Evolutionary conservation across 2,329 filamentous ascomycete genomes (phyloP), one percentile per base, ranked within the genome.

Genomic region (Emericellopsis cladophorae): DNA sequence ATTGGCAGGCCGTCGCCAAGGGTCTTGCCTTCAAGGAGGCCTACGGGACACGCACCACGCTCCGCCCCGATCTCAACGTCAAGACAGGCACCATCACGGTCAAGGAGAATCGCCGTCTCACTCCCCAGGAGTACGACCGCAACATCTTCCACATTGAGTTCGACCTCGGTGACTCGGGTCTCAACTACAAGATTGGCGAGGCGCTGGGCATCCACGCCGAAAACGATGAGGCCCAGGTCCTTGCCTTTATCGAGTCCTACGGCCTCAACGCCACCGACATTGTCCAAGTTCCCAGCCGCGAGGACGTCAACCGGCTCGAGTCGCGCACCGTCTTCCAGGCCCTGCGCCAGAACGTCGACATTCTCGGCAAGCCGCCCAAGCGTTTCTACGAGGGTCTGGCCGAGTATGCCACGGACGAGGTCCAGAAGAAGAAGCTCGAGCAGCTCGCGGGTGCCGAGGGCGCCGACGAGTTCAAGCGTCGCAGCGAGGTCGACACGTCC

Each of bases 81-180:
- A 88, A 90, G 74, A 96, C 90, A 2, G 81, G 76, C 53, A 85
- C 87, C 34, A 83, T 95, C 41, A 82, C 79, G 41, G 89, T 98
- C 61, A 87, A 93, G 69, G 92, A 96, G 69, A 95, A 94, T 67
- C 85, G 92, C 46, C 80, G 92, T 48, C 75, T 98, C 42, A 98
- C 92, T 0, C 92, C 92, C 4, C 54, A 64, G 21, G 83, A 80
- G 26, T 98, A 98, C 58, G 89, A 96, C 62, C 87, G 92, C 52
- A 95, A 98, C 72, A 96, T 98, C 63, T 98, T 98, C 81, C 92
- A 98, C 67, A 96, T 98, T 47, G 92, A 98, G 65, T 98, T 98
- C 54, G 92, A 96, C 56, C 77, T 98, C 21, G 90, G 90, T 45
- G 66, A 81, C 54, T 94, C 90, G 29, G 90, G 89, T 32, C 78